Base-by-base conservation (phyloP, 352 stramenopile species). In the Phytophthora sojae region DNA sequence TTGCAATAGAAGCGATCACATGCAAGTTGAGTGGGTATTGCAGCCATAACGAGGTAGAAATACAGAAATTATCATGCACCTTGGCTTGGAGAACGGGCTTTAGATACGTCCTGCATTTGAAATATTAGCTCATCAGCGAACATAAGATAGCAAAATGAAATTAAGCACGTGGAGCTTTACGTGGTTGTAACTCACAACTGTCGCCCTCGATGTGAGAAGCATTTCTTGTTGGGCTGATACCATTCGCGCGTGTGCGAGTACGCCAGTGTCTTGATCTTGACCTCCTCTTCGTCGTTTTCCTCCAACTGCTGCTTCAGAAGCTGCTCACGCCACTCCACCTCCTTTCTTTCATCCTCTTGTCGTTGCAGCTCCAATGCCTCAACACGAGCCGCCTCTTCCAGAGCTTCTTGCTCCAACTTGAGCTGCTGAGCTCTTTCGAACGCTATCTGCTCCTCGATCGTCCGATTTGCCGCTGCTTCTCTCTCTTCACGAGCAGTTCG, bases 191-290 rank as follows among this genome's bases (percentile, higher is more conserved):
- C 71, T 76, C 49, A 90, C 82, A 90, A 57, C 52, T 88, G 73
- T 0, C 80, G 80, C 9, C 82, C 80, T 12, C 82, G 82, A 65
- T 90, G 80, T 44, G 76, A 79, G 50, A 88, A 90, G 25, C 80
- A 90, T 49, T 86, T 85, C 35, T 88, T 90, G 60, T 90, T 80
- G 15, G 80, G 82, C 55, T 90, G 82, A 59, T 79, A 81, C 82
- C 82, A 90, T 64, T 88, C 82, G 9, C 82, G 76, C 8, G 71
- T 79, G 61, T 90, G 82, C 0, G 82, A 79, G 61, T 90, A 90
- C 37, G 82, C 80, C 9, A 90, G 70, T 3, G 80, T 88, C 26
- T 79, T 71, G 57, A 90, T 88, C 61, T 84, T 85, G 44, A 85
- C 74, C 23, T 90, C 82, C 49, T 88, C 80, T 61, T 81, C 78